Conservation (phyloP, 2,329 filamentous ascomycete genomes). For the Fusarium acutatum region DNA sequence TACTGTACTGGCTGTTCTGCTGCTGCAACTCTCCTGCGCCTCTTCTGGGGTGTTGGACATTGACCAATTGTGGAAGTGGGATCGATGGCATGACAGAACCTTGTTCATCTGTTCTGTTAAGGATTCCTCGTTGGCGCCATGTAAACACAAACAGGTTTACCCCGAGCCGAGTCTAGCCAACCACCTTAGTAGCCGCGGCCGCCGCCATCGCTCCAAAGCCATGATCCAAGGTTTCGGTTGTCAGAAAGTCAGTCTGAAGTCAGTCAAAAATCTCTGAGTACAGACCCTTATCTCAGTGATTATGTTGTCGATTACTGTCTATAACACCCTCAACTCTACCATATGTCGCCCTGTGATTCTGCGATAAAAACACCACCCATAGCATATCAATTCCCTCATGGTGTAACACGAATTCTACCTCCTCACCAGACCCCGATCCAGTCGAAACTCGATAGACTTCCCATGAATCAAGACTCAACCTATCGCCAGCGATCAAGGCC, state of each 20-base stretch:
- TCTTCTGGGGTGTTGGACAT: conserved; percentile 17
- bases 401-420: not conserved
- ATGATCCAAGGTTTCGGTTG: conserved; percentile 14
- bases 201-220: conserved; percentile 25
- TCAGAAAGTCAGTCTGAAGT: not conserved
- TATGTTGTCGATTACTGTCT: not conserved
- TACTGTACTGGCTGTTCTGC: not conserved
- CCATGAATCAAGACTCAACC: conserved; percentile 26
- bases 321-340: not conserved
- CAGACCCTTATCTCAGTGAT: not conserved
- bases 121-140: not conserved
- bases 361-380: not conserved
- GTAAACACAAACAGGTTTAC: conserved; percentile 27
- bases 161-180: conserved; percentile 1
- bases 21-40: conserved; percentile 38
- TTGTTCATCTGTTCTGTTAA: conserved; percentile 20
- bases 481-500: conserved; percentile 21
- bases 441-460: conserved; percentile 25
- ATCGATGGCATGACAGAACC: not conserved
- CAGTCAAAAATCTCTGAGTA: not conserved
- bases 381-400: not conserved
- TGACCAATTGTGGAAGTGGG: conserved; percentile 31
- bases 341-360: not conserved
- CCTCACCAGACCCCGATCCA: conserved; percentile 11
- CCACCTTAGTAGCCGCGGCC: conserved; percentile 25